Base-by-base conservation (phyloP, 2,329 filamentous ascomycete genomes). In the Alternaria tenuissima region DNA sequence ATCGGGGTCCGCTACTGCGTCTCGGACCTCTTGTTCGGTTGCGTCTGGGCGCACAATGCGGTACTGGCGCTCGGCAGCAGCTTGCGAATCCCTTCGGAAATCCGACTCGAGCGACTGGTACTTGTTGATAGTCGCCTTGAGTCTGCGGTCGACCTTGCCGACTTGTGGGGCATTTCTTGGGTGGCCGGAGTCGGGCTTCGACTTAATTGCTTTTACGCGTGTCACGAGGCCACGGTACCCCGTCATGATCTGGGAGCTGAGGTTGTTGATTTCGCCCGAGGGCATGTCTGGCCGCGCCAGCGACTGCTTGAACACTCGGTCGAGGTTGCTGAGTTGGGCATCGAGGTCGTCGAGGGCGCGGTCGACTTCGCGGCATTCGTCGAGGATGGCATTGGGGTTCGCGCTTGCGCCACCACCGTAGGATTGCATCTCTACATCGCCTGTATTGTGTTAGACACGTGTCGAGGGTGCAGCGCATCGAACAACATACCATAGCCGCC, bases 11-110 rank as follows among this genome's bases (percentile, higher is more conserved):
- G 94, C 88, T 0, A 94, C 90, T 16, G 92, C 93, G 58, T 90
- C 87, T 59, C 86, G 85, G 28, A 97, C 88, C 78, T 98, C 93
- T 43, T 85, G 83, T 55, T 95, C 91, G 28, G 87, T 86, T 3
- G 92, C 92, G 59, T 96, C 89, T 22, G 93, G 92, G 65, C 89
- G 87, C 56, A 95, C 94, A 76, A 98, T 97, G 60, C 91, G 87
- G 81, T 96, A 97, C 78, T 97, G 93, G 56, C 95, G 88, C 67
- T 89, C 91, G 81, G 96, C 91, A 79, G 96, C 92, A 51, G 93
- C 91, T 76, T 92, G 87, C 32, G 92, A 88, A 68, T 90, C 89
- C 79, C 91, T 91, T 75, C 91, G 88, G 85, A 94, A 97, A 22
- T 89, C 86, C 1, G 87, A 87, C 79, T 98, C 94, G 56, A 92